These are phyloP conservation scores for Amauroascus niger DNA, from an alignment of 2,329 filamentous ascomycete species.

Conservation along the genomic window DNA sequence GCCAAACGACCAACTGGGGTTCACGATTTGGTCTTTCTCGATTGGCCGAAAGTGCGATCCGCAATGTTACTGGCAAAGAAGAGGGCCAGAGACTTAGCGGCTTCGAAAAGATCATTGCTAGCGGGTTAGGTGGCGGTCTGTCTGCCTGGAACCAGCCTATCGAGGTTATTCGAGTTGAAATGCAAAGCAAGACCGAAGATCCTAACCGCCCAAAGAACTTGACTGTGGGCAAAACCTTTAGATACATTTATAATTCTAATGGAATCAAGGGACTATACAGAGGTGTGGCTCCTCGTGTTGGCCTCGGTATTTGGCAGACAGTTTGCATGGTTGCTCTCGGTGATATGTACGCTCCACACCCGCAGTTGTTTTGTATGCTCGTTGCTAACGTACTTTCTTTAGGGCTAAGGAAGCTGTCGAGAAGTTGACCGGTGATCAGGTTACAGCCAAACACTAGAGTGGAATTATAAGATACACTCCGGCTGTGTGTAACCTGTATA, in stretches of 20 bases:
- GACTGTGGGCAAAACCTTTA: constrained; percentile 74
- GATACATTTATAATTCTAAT: constrained; percentile 84
- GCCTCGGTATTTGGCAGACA: constrained; percentile 96
- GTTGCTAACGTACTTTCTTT: constrained; percentile 22
- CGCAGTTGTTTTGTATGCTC: constrained; percentile 18
- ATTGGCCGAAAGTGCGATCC: constrained; percentile 82
- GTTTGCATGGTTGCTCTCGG: constrained; percentile 99
- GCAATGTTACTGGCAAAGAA: constrained; percentile 66
- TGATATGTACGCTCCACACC: constrained; percentile 63
- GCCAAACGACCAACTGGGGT: constrained; percentile 99
- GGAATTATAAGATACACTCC: constrained; percentile 18
- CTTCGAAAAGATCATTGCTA: constrained; percentile 80
- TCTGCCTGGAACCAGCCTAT: constrained; percentile 99
- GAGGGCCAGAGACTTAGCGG: constrained; percentile 67
- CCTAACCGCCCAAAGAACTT: constrained; percentile 98
- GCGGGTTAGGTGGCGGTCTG: constrained; percentile 80
- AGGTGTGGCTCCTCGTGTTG: constrained; percentile 86
- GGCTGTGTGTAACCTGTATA: not conserved
- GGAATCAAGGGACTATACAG: constrained; percentile 89
- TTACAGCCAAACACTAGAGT: constrained; percentile 54
- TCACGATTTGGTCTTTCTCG: constrained; percentile 88
- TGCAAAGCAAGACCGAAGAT: constrained; percentile 98
- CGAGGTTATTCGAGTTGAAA: constrained; percentile 98
- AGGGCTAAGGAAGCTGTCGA: constrained; percentile 58
- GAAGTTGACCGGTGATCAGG: constrained; percentile 53